Evolutionary conservation across 768 basidiomycete genomes (phyloP), one percentile per base, ranked within the genome.

Genomic region (Austroboletus eburneus): DNA sequence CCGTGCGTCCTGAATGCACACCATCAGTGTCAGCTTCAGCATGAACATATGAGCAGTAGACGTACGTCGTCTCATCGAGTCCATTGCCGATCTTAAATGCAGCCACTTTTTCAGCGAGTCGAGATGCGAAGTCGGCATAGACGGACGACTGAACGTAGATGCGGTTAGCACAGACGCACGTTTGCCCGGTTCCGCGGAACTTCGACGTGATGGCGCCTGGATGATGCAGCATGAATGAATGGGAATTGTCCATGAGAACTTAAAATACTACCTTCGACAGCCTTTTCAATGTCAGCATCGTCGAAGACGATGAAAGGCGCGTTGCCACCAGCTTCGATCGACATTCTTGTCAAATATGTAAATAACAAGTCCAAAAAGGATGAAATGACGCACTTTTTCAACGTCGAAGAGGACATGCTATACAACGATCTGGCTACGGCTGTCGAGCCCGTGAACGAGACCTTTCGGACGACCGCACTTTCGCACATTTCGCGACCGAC

Each of bases 221-320:
- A 55, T 35, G 43, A 48, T 24, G 6, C 3, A 23, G 29, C 24
- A 40, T 47, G n/a, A 51, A 33, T 12, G 14, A 32, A 43, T 27
- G 22, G 9, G 18, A 25, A 3, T 5, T 10, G 17, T 5, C 9
- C 14, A 33, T 16, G 7, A 41, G 34, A 30, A 4, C 18, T 21
- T 20, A 1, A 3, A 20, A 23, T 20, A 50, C 49, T 62, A 78
- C 94, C 89, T 54, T 84, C 81, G 7, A 99, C 91, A 23, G 96
- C 96, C 46, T 85, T 82, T 40, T 92, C 89, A 42, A 99, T 77
- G 62, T 98, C 85, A 0, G 93, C 95, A 59, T 98, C 96, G 52
- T 92, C 88, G 63, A 99, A 98, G 7, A 99, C 88, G 56, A 98
- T 96, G 67, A 99, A 93, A 0, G 95, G 88, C 0, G 94, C 83